Base-by-base conservation (phyloP, 129 eudicot genomes). In the Scalesia atractyloides region DNA sequence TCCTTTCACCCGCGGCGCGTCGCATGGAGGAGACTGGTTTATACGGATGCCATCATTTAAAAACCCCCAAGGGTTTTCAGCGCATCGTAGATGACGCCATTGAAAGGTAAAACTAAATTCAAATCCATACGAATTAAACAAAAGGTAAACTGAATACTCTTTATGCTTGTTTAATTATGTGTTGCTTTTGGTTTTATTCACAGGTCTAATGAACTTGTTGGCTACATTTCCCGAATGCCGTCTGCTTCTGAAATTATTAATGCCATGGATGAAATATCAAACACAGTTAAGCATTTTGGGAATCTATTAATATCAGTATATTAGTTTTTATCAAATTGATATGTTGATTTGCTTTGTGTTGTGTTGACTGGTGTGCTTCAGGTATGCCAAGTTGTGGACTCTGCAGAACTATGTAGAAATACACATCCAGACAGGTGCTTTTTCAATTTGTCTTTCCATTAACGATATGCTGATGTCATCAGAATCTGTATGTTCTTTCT, bases 341-440 rank as follows among this genome's bases (percentile, higher is more conserved):
- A 9, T 30, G 34, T 60, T 5, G 19, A 46, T 26, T 20, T 30
- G 66, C n/a, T 33, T 14, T 10, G 37, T 39, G 57, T 14, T 10
- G 37, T 39, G 57, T 2, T 20, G 46, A 68, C 12, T 24, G 16
- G 7, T 59, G 60, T 47, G 71, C 63, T 74, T 43, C 72, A 94
- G 98, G 93, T 94, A 16, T 94, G 98, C 68, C 83, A 93, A 71
- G 98, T 94, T 58, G 85, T 88, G 72, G 98, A 94, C 80, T 90
- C 97, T 24, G 92, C 98, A 11, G 97, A 88, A 64, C 81, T 94
- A 12, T 94, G 98, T 72, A 86, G 96, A 71, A 80, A 90, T 68
- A 94, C 98, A 20, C 98, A 94, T 90, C 98, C 98, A 26, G 98
- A 88, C 80, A 90, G 97, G 98, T 92, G 62, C 70, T 73, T 64